These are phyloP conservation scores for Colletotrichum tofieldiae DNA, from an alignment of 2,329 filamentous ascomycete species.

Conservation along the genomic window DNA sequence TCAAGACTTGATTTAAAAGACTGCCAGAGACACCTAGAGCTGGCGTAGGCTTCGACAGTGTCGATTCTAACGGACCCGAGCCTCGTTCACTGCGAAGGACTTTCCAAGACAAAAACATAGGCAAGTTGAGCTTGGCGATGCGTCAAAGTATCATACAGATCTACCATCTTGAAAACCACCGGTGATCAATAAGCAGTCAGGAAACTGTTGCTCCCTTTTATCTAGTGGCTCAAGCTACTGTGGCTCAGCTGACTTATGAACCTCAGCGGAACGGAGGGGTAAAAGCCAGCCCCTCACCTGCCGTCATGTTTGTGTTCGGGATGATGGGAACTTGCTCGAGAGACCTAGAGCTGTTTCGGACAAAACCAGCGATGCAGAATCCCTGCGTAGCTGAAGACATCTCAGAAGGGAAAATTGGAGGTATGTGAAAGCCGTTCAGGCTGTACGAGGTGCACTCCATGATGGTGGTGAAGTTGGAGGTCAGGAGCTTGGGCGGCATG, in stretches of 20 bases:
- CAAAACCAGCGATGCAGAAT: not conserved
- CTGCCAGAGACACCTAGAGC: too few relatives aligned
- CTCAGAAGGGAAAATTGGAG: not conserved
- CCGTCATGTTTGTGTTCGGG: not conserved
- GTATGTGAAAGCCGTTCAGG: not conserved
- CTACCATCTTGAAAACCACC: not conserved
- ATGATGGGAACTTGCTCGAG: not conserved
- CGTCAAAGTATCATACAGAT: not conserved
- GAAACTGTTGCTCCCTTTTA: not conserved
- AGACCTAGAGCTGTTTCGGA: not conserved
- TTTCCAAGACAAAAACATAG: not conserved
- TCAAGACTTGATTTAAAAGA: too few relatives aligned
- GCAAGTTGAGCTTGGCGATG: not conserved
- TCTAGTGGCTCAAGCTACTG: not conserved
- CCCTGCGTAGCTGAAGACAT: conserved; percentile 27
- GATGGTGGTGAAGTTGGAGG: conserved; percentile 17
- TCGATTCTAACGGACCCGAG: not conserved
- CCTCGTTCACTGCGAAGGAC: not conserved
- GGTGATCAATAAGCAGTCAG: not conserved
- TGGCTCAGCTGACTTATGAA: not conserved
- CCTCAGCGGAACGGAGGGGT: not conserved
- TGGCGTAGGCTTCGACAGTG: too few relatives aligned
- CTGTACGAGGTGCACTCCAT: conserved; percentile 7
- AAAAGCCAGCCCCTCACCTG: not conserved
- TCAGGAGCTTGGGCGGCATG: conserved; percentile 1